Percentiles rank a stretch among this genome's conserved stretches.
Evolutionary conservation across 23 red algal species (phyloP).

Genomic region (Gracilaria gracilis): DNA sequence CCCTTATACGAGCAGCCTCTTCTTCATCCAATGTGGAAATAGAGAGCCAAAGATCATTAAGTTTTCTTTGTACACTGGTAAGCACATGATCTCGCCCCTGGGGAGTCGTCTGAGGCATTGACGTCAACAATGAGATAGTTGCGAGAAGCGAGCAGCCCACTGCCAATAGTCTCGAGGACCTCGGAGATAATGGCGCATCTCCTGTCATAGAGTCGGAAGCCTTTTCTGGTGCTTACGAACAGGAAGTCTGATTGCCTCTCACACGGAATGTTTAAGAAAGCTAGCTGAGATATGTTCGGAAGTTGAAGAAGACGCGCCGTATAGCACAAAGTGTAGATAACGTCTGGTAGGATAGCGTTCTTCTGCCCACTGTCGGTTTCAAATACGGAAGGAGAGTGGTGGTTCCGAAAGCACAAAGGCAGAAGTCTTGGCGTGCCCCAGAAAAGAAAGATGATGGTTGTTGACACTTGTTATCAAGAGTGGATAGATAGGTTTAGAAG

Average conservation of each 20-base stretch:
- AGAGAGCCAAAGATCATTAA: slow-evolving; percentile 24
- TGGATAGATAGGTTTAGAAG: too few relatives aligned
- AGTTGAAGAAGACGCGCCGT: background rate
- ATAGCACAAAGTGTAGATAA: too few relatives aligned
- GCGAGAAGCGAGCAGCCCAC: background rate
- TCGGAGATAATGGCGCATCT: background rate
- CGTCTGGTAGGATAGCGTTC: too few relatives aligned
- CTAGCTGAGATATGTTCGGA: background rate
- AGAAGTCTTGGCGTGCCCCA: too few relatives aligned
- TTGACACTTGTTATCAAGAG: too few relatives aligned
- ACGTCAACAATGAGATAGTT: background rate
- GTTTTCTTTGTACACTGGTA: background rate
- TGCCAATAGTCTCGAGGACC: background rate
- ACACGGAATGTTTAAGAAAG: background rate
- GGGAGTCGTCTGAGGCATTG: background rate
- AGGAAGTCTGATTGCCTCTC: background rate
- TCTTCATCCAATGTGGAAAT: slow-evolving; percentile 25
- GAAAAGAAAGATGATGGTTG: too few relatives aligned
- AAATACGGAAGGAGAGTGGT: too few relatives aligned
- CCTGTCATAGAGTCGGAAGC: background rate
- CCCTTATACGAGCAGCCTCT: slow-evolving; percentile 4
- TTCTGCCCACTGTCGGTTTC: too few relatives aligned
- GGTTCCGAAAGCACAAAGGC: too few relatives aligned
- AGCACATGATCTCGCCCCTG: background rate
- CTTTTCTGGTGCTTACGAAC: background rate